A percentile compares a stretch with the other conserved stretches of the same genome.
phyloP scores from a whole-genome alignment of 129 eudicot species.

The Calendula officinalis region DNA sequence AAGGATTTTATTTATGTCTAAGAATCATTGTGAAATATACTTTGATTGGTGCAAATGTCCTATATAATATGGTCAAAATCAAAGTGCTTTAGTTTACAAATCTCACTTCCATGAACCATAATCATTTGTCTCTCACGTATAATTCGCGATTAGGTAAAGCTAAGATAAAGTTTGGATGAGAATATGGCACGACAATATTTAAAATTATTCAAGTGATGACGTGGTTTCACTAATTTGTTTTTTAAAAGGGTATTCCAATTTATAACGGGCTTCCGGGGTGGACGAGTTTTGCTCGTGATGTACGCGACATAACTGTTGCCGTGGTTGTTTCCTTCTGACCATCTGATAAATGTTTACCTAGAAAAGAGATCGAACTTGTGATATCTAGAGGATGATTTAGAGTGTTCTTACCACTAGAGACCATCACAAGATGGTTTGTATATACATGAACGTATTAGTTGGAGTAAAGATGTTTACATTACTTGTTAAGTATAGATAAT shows the following conservation, averaged over 20 bases:
- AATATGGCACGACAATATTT: slow-evolving; percentile 1
- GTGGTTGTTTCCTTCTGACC: too few species aligned
- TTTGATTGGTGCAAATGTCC: background rate
- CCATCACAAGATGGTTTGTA: too few species aligned
- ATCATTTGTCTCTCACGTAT: background rate
- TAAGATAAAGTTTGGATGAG: slow-evolving; percentile 20
- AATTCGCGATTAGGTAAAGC: slow-evolving; percentile 9
- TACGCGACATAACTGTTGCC: too few species aligned
- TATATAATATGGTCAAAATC: slow-evolving; percentile 5
- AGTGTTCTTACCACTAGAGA: too few species aligned
- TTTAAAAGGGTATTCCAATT: background rate
- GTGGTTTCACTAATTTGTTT: background rate
- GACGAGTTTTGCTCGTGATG: too few species aligned
- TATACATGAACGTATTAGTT: too few species aligned
- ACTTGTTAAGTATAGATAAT: too few species aligned
- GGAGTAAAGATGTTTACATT: too few species aligned
- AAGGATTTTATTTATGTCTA: background rate
- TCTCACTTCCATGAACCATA: slow-evolving; percentile 8
- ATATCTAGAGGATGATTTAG: too few species aligned
- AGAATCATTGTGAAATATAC: slow-evolving; percentile 20
- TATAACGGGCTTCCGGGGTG: too few species aligned
- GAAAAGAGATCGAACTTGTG: too few species aligned
- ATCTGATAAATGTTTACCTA: too few species aligned
- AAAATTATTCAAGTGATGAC: background rate
- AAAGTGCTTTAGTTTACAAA: background rate